Base-by-base conservation (phyloP, 2,329 filamentous ascomycete species). In the Didymella pinodella region DNA sequence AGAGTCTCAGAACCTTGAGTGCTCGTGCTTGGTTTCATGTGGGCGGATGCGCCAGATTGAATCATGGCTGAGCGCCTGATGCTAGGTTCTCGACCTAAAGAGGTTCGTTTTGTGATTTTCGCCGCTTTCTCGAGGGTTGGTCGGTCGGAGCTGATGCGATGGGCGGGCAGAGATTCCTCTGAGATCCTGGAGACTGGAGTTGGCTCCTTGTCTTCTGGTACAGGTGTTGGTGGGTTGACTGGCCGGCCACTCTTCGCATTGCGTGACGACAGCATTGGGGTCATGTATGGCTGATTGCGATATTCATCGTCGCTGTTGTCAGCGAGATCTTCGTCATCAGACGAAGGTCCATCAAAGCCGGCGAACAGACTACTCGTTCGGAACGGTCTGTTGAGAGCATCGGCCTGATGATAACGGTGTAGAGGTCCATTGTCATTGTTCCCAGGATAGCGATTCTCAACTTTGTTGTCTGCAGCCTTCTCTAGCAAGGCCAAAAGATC, bases 291-390 rank as follows among this genome's bases (percentile, higher is more conserved):
- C 10, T 59, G 66, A 22, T 61, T 57, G 57, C 84, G 82, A 74
- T 84, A 90, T 66, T 92, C 89, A 1, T 85, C 84, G 65, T 91
- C 90, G 67, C 73, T 78, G 2, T 73, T 81, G 54, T 91, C 88
- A 44, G 88, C 88, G 7, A 88, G 89, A 32, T 83, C 81, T 57
- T 83, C 82, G 55, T 79, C 77, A 36, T 77, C 76, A 48, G 75
- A 77, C 69, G 87, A 92, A 44, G 82, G 83, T 12, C 86, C 86
- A 46, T 94, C 91, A 65, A 96, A 95, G 0, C 91, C 91, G 31
- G 91, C 90, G 76, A 95, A 95, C n/a, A 96, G 81, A 72, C 91
- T 95, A 77, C 90, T 94, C 48, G 91, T 88, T 54, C 91, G 85
- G 70, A 90, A 88, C 0, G 91, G 90, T 16, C 89, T 85, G 60